Percentiles rank a stretch among this genome's conserved stretches.
Evolutionary conservation across 2,329 filamentous ascomycete species (phyloP).

Genomic region (Parascedosporium putredinis): DNA sequence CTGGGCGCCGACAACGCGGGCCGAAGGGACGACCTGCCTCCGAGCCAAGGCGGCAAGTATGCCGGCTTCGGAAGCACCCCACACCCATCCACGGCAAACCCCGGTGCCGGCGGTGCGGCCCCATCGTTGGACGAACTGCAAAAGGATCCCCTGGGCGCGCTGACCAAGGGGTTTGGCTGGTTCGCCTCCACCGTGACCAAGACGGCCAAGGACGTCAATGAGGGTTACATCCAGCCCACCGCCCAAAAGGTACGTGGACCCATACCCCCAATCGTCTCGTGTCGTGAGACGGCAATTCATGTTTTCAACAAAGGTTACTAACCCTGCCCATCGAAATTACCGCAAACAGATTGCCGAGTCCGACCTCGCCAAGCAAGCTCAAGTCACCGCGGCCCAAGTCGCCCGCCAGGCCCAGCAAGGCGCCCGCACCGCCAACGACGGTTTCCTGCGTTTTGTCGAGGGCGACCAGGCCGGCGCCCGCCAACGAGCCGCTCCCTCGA

Average conservation of each 20-base stretch:
- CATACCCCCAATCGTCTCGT: too few species aligned
- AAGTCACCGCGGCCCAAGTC: constrained; percentile 52
- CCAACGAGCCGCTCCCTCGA: constrained; percentile 30
- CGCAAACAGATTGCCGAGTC: constrained; percentile 60
- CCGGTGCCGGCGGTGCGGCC: constrained; percentile 20
- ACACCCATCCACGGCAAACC: constrained; percentile 34
- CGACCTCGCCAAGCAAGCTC: constrained; percentile 61
- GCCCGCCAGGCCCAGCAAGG: constrained; percentile 58
- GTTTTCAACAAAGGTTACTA: too few species aligned
- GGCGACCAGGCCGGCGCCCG: constrained; percentile 39
- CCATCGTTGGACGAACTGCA: constrained; percentile 81
- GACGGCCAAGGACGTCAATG: constrained; percentile 83
- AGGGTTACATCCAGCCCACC: constrained; percentile 84
- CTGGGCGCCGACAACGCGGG: constrained; percentile 75
- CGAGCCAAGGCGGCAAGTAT: constrained; percentile 88
- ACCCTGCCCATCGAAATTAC: constrained; percentile 10
- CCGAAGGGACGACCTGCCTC: constrained; percentile 63
- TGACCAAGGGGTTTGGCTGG: constrained; percentile 93
- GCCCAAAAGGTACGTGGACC: constrained; percentile 64
- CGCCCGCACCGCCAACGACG: constrained; percentile 64
- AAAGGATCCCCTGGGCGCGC: constrained; percentile 75
- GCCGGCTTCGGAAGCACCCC: constrained; percentile 78
- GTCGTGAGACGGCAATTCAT: too few species aligned
- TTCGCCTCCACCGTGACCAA: constrained; percentile 80
- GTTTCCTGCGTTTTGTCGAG: constrained; percentile 82